phyloP scores from a whole-genome alignment of 1,284 basidiomycete genomes.

The Ganoderma meredithae region DNA sequence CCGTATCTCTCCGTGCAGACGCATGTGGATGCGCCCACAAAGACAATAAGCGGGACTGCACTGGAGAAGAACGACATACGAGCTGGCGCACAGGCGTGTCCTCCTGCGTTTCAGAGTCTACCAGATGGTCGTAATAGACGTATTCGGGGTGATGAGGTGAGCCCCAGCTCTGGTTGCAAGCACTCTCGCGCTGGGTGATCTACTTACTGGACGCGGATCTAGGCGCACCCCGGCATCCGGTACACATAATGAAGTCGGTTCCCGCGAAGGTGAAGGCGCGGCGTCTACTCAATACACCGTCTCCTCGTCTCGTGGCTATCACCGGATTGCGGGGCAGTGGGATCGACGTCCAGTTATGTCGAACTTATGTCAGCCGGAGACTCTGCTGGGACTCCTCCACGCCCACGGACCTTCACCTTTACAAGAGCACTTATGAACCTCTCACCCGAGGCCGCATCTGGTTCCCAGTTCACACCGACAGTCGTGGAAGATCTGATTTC shows the following conservation, averaged over 20 bases:
- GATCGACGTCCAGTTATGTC: slow-evolving; percentile 5
- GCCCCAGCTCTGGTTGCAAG: not conserved
- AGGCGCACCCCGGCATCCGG: not conserved
- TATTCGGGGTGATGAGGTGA: not conserved
- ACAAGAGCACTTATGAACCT: not conserved
- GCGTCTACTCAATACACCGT: slow-evolving; percentile 1
- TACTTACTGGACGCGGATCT: not conserved
- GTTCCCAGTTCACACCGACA: not conserved
- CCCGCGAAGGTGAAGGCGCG: not conserved
- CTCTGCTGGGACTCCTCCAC: not conserved
- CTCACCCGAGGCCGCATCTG: not conserved
- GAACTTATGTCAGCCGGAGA: slow-evolving; percentile 2
- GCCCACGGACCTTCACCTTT: not conserved
- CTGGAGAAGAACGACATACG: not conserved
- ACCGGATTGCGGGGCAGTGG: not conserved
- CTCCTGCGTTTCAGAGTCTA: slow-evolving; percentile 1
- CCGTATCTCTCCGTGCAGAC: slow-evolving; percentile 1
- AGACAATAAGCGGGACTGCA: not conserved
- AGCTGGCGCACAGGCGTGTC: not conserved
- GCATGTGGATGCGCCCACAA: not conserved
- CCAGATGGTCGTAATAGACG: not conserved
- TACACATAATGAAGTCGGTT: not conserved
- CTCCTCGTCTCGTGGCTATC: not conserved
- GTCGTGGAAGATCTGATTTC: not conserved
- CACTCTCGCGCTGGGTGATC: not conserved